Conservation (phyloP, 2,329 filamentous ascomycete genomes). For the Macrophomina phaseolina region DNA sequence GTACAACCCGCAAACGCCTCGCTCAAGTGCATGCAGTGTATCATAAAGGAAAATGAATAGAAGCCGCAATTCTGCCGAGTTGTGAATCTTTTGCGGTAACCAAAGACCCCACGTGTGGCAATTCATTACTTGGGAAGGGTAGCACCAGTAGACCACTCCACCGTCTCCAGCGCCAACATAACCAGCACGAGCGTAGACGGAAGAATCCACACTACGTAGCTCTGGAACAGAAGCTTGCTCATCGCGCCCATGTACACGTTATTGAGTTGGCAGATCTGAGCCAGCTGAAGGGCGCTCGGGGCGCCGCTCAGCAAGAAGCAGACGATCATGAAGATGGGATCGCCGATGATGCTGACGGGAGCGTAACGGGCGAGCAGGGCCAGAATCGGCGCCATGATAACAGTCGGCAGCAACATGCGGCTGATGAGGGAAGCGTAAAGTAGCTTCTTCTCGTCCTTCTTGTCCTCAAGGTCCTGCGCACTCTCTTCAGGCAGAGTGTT, state of each 20-base stretch:
- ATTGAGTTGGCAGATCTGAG: slow-evolving; percentile 98
- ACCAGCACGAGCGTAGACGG: slow-evolving; percentile 91
- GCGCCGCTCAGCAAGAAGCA: slow-evolving; percentile 96
- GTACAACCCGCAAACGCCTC: slow-evolving; percentile 1
- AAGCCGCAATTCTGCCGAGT: background rate
- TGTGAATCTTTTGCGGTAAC: too few species aligned
- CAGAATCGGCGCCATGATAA: slow-evolving; percentile 90
- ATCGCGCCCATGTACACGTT: slow-evolving; percentile 94
- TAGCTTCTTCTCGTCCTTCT: slow-evolving; percentile 71
- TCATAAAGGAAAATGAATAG: background rate
- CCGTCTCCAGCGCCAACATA: slow-evolving; percentile 87
- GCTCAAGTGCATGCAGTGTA: slow-evolving; percentile 5
- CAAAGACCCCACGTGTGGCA: too few species aligned
- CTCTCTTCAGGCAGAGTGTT: slow-evolving; percentile 80
- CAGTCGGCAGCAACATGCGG: slow-evolving; percentile 88
- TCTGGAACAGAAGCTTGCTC: slow-evolving; percentile 92
- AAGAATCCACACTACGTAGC: slow-evolving; percentile 96
- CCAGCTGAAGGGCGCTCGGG: slow-evolving; percentile 89
- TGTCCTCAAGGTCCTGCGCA: slow-evolving; percentile 71
- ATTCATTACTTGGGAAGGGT: background rate
- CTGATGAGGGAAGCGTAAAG: slow-evolving; percentile 84
- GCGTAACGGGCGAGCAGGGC: slow-evolving; percentile 88
- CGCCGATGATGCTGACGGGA: slow-evolving; percentile 90
- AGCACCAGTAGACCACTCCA: slow-evolving; percentile 69
- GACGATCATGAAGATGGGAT: slow-evolving; percentile 97